These are phyloP conservation scores for Neoboletus magnificus DNA, from an alignment of 768 basidiomycete genomes.

Conservation along the genomic window DNA sequence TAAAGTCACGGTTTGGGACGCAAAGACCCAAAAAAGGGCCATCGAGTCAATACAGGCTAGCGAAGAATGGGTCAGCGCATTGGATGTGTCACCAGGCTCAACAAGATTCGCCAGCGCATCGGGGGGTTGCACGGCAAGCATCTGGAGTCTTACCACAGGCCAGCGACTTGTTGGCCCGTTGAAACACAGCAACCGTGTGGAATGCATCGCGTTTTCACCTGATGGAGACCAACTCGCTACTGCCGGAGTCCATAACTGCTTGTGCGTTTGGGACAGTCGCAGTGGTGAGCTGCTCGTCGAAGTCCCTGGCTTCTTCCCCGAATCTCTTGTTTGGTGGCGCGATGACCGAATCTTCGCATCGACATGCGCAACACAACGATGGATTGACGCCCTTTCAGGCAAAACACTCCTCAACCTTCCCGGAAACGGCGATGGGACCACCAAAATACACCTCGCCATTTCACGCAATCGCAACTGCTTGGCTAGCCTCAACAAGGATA, in stretches of 20 bases:
- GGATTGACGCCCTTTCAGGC: constrained; percentile 11
- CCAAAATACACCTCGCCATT: constrained; percentile 6
- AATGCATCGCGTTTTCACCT: constrained; percentile 15
- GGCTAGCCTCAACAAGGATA: constrained; percentile 1
- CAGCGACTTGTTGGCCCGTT: constrained; percentile 15
- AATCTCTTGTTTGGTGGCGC: constrained; percentile 16
- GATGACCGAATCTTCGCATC: constrained; percentile 16
- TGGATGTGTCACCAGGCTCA: constrained; percentile 17
- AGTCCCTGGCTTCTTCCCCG: constrained; percentile 2
- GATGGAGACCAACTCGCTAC: constrained; percentile 14
- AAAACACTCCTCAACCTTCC: constrained; percentile 9
- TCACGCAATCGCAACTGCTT: constrained; percentile 7
- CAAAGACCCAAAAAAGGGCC: background rate
- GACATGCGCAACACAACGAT: constrained; percentile 4
- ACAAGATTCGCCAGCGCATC: constrained; percentile 15
- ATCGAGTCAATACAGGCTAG: background rate
- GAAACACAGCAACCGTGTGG: constrained; percentile 4
- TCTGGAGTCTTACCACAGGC: constrained; percentile 12
- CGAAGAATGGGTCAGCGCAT: constrained; percentile 3
- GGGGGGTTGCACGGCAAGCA: background rate
- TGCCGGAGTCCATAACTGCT: constrained; percentile 1
- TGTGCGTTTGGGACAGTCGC: constrained; percentile 15
- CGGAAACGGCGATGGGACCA: background rate
- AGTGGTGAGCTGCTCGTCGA: constrained; percentile 2
- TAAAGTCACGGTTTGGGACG: constrained; percentile 12